Evolutionary conservation across 164 flowering plant genomes (phyloP).

Genomic region (Nelumbo lutea): DNA sequence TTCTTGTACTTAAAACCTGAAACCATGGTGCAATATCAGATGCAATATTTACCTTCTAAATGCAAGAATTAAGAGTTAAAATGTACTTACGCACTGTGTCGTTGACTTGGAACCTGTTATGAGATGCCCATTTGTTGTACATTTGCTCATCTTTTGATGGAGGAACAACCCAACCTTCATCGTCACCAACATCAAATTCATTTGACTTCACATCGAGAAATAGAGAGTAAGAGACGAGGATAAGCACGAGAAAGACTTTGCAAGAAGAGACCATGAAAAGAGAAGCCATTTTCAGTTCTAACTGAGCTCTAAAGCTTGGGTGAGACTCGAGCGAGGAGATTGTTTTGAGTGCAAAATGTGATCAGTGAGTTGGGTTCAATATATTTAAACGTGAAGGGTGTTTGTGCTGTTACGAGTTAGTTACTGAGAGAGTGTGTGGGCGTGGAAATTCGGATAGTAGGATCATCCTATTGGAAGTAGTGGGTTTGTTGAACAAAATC

Average conservation of each 20-base stretch:
- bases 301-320: neutral
- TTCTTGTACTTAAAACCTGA: conserved; percentile 49
- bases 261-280: conserved; percentile 1
- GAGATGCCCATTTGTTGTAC: conserved; percentile 66
- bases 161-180: conserved; percentile 53
- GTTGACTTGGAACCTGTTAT: conserved; percentile 45
- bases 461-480: neutral
- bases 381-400: neutral
- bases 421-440: neutral
- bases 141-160: conserved; percentile 22
- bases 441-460: neutral
- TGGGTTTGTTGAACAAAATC: neutral
- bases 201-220: conserved; percentile 14
- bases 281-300: neutral
- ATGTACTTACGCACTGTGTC: conserved; percentile 59
- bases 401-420: neutral
- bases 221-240: conserved; percentile 19
- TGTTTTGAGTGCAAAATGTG: neutral
- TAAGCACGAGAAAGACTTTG: conserved; percentile 11
- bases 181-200: conserved; percentile 52
- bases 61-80: too few species aligned
- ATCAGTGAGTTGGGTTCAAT: neutral
- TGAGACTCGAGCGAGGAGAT: neutral
- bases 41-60: neutral
- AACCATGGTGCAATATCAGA: neutral